These are phyloP conservation scores for Pythium pectinolyticum DNA, from an alignment of 352 stramenopile species.

Conservation along the genomic window DNA sequence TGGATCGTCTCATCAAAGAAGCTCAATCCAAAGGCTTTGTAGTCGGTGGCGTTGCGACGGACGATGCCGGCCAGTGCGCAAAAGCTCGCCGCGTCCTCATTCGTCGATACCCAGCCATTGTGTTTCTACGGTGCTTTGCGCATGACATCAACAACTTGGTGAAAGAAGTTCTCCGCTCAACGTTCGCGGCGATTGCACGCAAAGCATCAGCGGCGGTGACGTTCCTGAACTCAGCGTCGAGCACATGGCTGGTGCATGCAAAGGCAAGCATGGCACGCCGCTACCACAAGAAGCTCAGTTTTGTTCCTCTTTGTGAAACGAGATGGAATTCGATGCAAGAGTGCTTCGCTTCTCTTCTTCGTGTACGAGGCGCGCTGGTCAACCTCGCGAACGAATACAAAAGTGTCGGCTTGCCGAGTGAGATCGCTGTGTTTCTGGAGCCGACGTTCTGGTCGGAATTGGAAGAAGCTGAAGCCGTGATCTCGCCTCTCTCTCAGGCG, in stretches of 20 bases:
- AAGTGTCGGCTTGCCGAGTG: not conserved
- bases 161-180: not conserved
- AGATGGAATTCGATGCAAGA: conserved; percentile 14
- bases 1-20: not conserved
- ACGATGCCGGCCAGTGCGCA: conserved; percentile 7
- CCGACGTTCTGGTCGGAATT: not conserved
- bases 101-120: not conserved
- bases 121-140: conserved; percentile 3
- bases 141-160: conserved; percentile 18
- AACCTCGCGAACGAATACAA: no score
- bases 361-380: not conserved
- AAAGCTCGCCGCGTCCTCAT: not conserved
- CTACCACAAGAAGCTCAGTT: not conserved
- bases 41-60: not conserved
- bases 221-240: not conserved
- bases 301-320: not conserved
- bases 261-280: not conserved
- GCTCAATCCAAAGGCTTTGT: not conserved
- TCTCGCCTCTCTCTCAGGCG: not conserved
- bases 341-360: conserved; percentile 8
- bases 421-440: not conserved
- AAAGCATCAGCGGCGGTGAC: not conserved
- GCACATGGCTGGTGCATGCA: not conserved
- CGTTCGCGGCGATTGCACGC: not conserved
- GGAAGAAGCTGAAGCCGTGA: not conserved